Conservation (phyloP, 306 rosid species). For the Senna siamea region DNA sequence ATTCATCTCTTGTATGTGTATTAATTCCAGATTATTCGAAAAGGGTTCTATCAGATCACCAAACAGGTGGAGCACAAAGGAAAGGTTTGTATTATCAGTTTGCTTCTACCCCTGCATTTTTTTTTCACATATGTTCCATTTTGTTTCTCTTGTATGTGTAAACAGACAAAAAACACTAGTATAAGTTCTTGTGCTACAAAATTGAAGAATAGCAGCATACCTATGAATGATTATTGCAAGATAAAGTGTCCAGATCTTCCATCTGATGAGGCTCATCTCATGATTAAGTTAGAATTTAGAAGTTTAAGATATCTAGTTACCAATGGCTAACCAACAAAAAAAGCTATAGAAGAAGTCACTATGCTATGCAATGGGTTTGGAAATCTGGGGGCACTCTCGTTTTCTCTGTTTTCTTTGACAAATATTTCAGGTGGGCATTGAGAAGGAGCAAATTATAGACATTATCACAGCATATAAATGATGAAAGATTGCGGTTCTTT, state of each 20-base stretch:
- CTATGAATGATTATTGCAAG: background rate
- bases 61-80: constrained; percentile 90
- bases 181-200: background rate
- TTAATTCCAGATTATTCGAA: constrained; percentile 64
- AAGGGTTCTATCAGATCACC: constrained; percentile 74
- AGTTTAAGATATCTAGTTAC: background rate
- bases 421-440: no score
- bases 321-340: background rate
- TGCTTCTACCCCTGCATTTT: no score
- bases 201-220: background rate
- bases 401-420: no score
- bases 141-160: no score
- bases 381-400: no score
- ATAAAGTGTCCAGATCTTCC: background rate
- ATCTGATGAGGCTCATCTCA: background rate
- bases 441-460: no score
- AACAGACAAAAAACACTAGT: no score
- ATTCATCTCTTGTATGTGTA: background rate
- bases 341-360: background rate
- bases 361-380: constrained; percentile 4
- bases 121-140: no score
- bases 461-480: no score
- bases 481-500: no score
- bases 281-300: background rate
- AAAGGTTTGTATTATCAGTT: no score